Evolutionary conservation across 768 basidiomycete species (phyloP).

Genomic region (Macrolepiota dolichaula): DNA sequence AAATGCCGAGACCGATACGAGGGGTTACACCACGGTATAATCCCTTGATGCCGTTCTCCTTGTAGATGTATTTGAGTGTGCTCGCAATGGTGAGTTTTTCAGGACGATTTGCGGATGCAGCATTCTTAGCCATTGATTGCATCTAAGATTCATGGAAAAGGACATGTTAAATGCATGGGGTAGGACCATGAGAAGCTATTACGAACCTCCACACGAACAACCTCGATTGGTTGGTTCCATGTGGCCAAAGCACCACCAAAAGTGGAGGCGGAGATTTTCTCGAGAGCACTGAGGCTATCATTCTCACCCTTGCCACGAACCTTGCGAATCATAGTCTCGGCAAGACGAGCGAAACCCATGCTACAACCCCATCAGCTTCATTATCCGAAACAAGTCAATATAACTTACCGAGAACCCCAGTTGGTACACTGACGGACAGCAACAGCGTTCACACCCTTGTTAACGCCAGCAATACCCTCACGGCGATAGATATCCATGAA

Average conservation of each 20-base stretch:
- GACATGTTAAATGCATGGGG: neutral
- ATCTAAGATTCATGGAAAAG: slow-evolving; percentile 51
- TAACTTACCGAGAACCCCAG: slow-evolving; percentile 81
- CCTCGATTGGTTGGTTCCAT: slow-evolving; percentile 99
- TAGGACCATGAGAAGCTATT: neutral
- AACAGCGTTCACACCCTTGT: slow-evolving; percentile 98
- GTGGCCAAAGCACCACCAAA: slow-evolving; percentile 94
- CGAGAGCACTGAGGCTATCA: slow-evolving; percentile 69
- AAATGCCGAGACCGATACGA: slow-evolving; percentile 92
- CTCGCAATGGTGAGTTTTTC: slow-evolving; percentile 90
- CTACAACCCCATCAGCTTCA: slow-evolving; percentile 34
- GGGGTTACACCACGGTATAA: slow-evolving; percentile 97
- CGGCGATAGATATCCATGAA: slow-evolving; percentile 93
- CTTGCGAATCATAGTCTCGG: slow-evolving; percentile 76
- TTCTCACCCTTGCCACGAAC: slow-evolving; percentile 75
- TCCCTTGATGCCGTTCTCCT: slow-evolving; percentile 93
- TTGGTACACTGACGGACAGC: slow-evolving; percentile 91
- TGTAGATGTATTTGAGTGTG: slow-evolving; percentile 93
- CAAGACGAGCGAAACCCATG: slow-evolving; percentile 95
- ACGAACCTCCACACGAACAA: slow-evolving; percentile 88
- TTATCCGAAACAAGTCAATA: neutral
- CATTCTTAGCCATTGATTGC: slow-evolving; percentile 95
- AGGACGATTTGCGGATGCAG: slow-evolving; percentile 75
- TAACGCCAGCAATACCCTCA: slow-evolving; percentile 93
- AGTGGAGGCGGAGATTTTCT: slow-evolving; percentile 86